Percentiles rank a stretch among this genome's conserved stretches.
Conservation (phyloP, 2,329 filamentous ascomycete genomes). For the Pseudogymnoascus sp. region DNA sequence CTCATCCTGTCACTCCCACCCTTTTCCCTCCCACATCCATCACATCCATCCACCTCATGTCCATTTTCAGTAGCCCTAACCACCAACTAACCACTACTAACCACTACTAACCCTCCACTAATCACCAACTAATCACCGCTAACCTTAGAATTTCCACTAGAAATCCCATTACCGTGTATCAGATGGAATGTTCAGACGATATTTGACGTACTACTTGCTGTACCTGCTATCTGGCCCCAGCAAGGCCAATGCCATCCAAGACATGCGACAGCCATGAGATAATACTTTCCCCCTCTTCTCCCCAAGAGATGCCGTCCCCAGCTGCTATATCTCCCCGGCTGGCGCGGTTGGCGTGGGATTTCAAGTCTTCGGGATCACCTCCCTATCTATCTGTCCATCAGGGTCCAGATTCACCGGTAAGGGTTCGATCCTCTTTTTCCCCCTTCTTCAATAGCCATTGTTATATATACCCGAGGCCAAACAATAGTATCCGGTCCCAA, state of each 20-base stretch:
- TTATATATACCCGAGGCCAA: not conserved
- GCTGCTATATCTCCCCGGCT: not conserved
- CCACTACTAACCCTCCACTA: not conserved
- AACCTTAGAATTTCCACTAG: not conserved
- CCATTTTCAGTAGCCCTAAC: not conserved
- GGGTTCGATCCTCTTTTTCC: not conserved
- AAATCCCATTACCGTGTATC: not conserved
- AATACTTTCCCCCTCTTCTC: not conserved
- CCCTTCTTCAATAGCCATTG: not conserved
- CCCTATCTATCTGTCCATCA: not conserved
- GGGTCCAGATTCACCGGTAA: not conserved
- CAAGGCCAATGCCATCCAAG: not conserved
- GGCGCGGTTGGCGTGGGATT: not conserved
- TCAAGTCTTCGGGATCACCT: not conserved
- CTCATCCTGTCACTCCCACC: not conserved
- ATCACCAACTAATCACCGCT: not conserved
- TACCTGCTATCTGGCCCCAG: not conserved
- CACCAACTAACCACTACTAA: not conserved
- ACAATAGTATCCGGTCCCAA: not conserved
- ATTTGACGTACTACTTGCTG: constrained; percentile 1
- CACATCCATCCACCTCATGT: not conserved
- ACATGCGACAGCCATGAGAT: not conserved
- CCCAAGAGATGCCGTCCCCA: not conserved
- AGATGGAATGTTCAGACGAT: not conserved
- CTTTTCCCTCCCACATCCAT: not conserved